These are phyloP conservation scores for Gossypium gossypioides DNA, from an alignment of 441 rosid genomes.

Conservation along the genomic window DNA sequence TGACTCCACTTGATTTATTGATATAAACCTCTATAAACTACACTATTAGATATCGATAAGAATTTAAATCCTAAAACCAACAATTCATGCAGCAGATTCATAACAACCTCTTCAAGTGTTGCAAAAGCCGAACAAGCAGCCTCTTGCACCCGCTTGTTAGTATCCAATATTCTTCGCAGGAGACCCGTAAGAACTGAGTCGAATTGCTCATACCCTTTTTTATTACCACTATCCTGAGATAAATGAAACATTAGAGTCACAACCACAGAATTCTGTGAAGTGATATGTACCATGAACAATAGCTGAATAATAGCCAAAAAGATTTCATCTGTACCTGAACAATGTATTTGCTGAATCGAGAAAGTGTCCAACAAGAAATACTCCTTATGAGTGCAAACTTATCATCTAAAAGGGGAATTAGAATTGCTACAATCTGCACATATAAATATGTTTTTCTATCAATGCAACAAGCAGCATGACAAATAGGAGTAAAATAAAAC, in stretches of 20 bases:
- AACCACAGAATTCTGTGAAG: constrained; percentile 4
- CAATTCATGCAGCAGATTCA: constrained; percentile 14
- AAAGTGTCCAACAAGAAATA: constrained; percentile 98
- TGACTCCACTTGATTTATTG: not conserved
- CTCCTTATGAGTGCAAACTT: constrained; percentile 90
- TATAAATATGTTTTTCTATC: not conserved
- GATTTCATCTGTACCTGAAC: constrained; percentile 54
- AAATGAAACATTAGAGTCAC: constrained; percentile 7
- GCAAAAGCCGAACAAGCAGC: constrained; percentile 99
- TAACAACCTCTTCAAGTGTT: constrained; percentile 67
- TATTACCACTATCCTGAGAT: constrained; percentile 57
- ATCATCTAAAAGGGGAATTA: constrained; percentile 88
- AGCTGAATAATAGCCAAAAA: not conserved
- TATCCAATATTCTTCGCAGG: constrained; percentile 73
- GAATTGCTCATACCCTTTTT: constrained; percentile 74
- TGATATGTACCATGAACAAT: not conserved
- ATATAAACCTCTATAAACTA: not conserved
- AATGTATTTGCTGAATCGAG: constrained; percentile 94
- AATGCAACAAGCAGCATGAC: not conserved
- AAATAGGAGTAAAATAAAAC: not conserved
- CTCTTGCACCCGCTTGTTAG: constrained; percentile 95
- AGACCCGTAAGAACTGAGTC: constrained; percentile 83
- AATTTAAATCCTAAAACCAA: constrained; percentile 11
- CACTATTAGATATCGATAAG: not conserved
- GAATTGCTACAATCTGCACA: constrained; percentile 81